Evolutionary conservation across 768 basidiomycete genomes (phyloP).

Genomic region (Lanmaoa rubissima): DNA sequence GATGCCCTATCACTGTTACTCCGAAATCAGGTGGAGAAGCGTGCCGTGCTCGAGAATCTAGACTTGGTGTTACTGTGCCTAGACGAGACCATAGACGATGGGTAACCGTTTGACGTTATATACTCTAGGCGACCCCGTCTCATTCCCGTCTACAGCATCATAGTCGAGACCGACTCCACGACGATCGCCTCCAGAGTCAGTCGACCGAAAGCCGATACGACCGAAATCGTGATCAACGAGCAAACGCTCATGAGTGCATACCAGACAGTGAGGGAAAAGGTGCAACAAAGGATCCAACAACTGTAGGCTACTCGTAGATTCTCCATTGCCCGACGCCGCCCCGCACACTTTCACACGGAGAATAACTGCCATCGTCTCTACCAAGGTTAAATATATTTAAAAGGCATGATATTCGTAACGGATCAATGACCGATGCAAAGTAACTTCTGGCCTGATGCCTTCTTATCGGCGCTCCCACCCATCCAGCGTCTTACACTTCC

Average conservation of each 20-base stretch:
- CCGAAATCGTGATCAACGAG: constrained; percentile 98
- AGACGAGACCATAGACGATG: constrained; percentile 98
- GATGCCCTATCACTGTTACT: constrained; percentile 87
- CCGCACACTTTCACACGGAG: not conserved
- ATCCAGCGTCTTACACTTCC: constrained; percentile 4
- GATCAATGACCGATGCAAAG: constrained; percentile 8
- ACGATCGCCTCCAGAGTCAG: constrained; percentile 96
- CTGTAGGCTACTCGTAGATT: constrained; percentile 45
- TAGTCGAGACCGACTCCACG: constrained; percentile 93
- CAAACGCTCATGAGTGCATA: constrained; percentile 94
- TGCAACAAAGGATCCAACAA: constrained; percentile 80
- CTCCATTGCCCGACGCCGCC: constrained; percentile 22
- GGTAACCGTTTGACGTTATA: constrained; percentile 51
- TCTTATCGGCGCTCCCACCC: not conserved
- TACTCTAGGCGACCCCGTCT: not conserved
- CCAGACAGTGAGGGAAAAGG: constrained; percentile 82
- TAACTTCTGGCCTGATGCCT: not conserved
- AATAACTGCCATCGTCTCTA: not conserved
- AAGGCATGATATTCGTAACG: not conserved
- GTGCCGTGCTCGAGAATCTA: constrained; percentile 90
- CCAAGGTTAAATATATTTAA: not conserved
- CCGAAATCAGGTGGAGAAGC: constrained; percentile 91
- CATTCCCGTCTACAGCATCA: constrained; percentile 59
- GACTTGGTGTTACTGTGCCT: constrained; percentile 90
- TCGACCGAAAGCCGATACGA: constrained; percentile 87